Evolutionary conservation across 2,329 filamentous ascomycete species (phyloP), one percentile per base, ranked within the genome.

Genomic region (Chalara sp.): DNA sequence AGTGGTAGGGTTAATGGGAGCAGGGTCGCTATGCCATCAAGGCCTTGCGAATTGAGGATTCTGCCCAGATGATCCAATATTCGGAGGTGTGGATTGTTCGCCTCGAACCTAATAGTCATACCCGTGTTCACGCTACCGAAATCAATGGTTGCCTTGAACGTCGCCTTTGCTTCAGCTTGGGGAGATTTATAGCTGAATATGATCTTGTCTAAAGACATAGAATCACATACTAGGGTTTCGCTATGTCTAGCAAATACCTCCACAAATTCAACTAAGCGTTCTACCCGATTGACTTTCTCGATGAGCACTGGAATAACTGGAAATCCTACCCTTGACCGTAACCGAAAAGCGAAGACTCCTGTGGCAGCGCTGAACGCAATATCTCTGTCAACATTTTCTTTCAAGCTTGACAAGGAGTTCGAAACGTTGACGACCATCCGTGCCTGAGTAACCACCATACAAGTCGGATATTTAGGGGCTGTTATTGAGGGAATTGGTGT

Each of bases 181-280:
- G 53, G 21, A 46, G 51, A 58, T 48, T 72, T 73, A 64, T 93
- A 95, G n/a, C 74, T 79, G 64, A 93, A 89, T 3, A 77, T 70
- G 5, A 93, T 76, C 54, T 78, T 73, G 57, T 73, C 72, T 50
- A 92, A 72, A 12, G 78, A 81, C 50, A 85, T 74, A 40, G 76
- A 71, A 57, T 83, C 76, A 62, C 78, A 78, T 42, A 71, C 70
- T 35, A 87, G 76, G 47, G 76, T 73, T 12, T 73, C 73, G 44
- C 72, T 71, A 57, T 79, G 73, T 55, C 73, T 71, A 49, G 80
- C 72, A 55, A 91, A 78, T 1, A 84, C 81, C 43, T 82, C 77
- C 30, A 89, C 73, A 60, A 87, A 88, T 42, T 78, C 77, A 39
- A 89, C 82, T 31, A 93, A 74, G 21, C 84, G 79, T 60, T 87